Evolutionary conservation across 169 alveolate species (phyloP).

Genomic region (Babesia ovis): DNA sequence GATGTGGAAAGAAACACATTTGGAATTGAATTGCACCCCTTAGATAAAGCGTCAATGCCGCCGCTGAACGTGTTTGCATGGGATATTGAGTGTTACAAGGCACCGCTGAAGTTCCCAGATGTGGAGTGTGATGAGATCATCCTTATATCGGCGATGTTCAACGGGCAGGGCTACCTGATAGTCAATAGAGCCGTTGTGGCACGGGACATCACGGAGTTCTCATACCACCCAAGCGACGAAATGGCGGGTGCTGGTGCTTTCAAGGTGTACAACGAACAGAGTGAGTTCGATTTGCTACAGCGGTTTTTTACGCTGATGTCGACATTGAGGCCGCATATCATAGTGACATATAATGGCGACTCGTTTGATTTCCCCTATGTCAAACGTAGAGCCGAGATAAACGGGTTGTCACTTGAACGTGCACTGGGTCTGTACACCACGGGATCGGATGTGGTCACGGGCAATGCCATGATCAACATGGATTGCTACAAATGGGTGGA

Average conservation of each 20-base stretch:
- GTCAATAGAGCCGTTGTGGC: conserved; percentile 92
- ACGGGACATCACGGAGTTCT: conserved; percentile 92
- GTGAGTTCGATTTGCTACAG: conserved; percentile 67
- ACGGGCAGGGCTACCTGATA: conserved; percentile 95
- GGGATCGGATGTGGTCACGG: conserved; percentile 76
- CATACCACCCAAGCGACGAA: conserved; percentile 94
- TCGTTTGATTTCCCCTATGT: conserved; percentile 97
- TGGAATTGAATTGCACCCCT: conserved; percentile 54
- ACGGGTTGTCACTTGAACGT: conserved; percentile 85
- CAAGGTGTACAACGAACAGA: conserved; percentile 71
- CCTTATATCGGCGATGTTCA: conserved; percentile 93
- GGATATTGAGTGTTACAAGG: conserved; percentile 98
- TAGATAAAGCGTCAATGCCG: conserved; percentile 78
- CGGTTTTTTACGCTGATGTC: conserved; percentile 72
- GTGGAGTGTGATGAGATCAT: conserved; percentile 87
- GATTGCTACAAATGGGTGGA: conserved; percentile 99
- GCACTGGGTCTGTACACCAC: conserved; percentile 83
- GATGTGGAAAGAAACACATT: conserved; percentile 76
- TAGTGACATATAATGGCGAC: conserved; percentile 99
- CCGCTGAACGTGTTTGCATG: conserved; percentile 93
- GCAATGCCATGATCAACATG: conserved; percentile 90
- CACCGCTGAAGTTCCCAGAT: conserved; percentile 98
- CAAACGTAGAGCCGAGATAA: conserved; percentile 87
- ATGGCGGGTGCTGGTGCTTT: conserved; percentile 86
- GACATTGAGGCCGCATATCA: conserved; percentile 85